Evolutionary conservation across 2,329 filamentous ascomycete genomes (phyloP), one percentile per base, ranked within the genome.

Genomic region (Cladosporium sp.): DNA sequence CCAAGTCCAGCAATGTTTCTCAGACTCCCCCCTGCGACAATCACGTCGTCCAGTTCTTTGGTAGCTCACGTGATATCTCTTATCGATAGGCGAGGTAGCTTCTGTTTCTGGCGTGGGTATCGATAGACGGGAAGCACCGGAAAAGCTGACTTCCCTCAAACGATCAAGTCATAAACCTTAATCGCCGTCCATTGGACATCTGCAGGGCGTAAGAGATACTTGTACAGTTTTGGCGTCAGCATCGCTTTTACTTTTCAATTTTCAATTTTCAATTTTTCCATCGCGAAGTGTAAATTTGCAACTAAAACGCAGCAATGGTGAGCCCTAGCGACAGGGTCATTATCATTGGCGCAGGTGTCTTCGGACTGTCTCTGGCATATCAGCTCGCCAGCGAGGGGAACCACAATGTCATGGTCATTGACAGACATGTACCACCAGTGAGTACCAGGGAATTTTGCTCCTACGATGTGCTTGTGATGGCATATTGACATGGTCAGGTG

Each of bases 311-410:
- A 3, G 21, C 18, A 21, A 54, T n/a, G 26, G 30, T 54, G 51
- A 54, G 26, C 26, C 14, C 54, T 39, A 57, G 54, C 54, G 69
- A 71, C 7, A 68, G 70, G 56, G 70, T 75, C 34, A 57, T 67
- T 28, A 80, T 82, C 54, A 68, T 82, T 16, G 80, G 80, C 51
- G 76, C 76, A 21, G 80, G 80, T n/a, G 80, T 82, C 54, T 78
- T 82, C 30, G 80, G 80, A 39, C 70, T 80, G 58, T 78, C 76
- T n/a, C 79, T 78, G 8, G 79, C 80, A 26, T 66, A 74, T 5
- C 71, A 74, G 46, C 70, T 75, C 10, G 63, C 70, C 21, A 60
- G 66, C 39, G 64, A 68, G 36, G 71, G 71, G 54, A 73, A 74
- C 46, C 69, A 64, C 5, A 72, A 73, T 61, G 67, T 75, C 16